A percentile compares a stretch with the other conserved stretches of the same genome.
phyloP scores from a whole-genome alignment of 2,329 filamentous ascomycete species.

The Ophiostoma fasciatum region DNA sequence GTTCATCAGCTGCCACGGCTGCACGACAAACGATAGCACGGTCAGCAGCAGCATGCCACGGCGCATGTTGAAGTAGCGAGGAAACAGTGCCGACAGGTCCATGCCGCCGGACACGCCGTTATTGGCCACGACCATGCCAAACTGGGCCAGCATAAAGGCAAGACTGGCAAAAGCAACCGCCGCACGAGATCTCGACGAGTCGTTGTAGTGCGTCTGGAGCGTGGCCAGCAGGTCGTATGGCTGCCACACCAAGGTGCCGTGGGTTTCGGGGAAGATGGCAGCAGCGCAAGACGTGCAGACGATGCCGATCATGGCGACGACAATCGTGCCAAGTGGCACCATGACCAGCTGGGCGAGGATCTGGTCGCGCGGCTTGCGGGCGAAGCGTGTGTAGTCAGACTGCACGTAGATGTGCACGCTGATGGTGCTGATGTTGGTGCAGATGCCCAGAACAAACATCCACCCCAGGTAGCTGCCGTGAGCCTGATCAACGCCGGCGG shows the following conservation, averaged over 20 bases:
- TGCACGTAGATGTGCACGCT: slow-evolving; percentile 29
- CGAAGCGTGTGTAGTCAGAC: slow-evolving; percentile 29
- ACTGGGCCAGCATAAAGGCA: slow-evolving; percentile 28
- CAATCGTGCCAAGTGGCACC: slow-evolving; percentile 22
- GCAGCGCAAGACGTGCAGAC: slow-evolving; percentile 17
- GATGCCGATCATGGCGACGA: slow-evolving; percentile 24
- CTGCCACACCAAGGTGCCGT: slow-evolving; percentile 25
- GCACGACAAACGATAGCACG: slow-evolving; percentile 3
- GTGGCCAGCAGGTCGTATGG: slow-evolving; percentile 23
- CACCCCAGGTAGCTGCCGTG: slow-evolving; percentile 17
- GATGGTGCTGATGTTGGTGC: slow-evolving; percentile 26
- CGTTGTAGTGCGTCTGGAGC: slow-evolving; percentile 17
- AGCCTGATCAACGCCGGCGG: slow-evolving; percentile 2
- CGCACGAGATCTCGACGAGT: slow-evolving; percentile 19
- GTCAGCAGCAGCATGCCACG: slow-evolving; percentile 22
- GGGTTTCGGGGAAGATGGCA: slow-evolving; percentile 15
- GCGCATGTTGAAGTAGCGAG: slow-evolving; percentile 38
- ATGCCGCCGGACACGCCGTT: slow-evolving; percentile 37
- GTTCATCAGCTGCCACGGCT: slow-evolving; percentile 34
- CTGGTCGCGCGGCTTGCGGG: slow-evolving; percentile 22
- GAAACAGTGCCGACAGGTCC: slow-evolving; percentile 36
- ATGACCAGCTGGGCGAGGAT: slow-evolving; percentile 26
- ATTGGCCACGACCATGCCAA: slow-evolving; percentile 29
- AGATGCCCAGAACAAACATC: slow-evolving; percentile 23
- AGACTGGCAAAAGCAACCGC: slow-evolving; percentile 30